Percentiles rank a stretch among this genome's conserved stretches.
Evolutionary conservation across 2,329 filamentous ascomycete species (phyloP).

Genomic region (Fusarium poae): DNA sequence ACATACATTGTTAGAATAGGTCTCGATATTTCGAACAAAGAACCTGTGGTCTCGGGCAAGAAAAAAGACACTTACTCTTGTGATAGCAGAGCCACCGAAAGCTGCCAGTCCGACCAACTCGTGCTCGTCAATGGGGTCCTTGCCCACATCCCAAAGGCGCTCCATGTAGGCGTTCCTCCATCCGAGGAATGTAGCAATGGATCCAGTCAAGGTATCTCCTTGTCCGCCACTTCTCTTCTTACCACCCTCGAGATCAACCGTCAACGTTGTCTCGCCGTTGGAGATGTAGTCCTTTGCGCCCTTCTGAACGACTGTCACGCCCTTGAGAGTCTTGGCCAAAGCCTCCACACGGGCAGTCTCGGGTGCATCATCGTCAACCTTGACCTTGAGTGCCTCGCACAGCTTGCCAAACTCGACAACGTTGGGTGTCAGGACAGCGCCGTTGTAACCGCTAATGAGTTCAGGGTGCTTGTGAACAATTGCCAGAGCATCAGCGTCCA

Average conservation of each 20-base stretch:
- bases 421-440: conserved; percentile 93
- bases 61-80: conserved; percentile 70
- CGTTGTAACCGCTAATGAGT: conserved; percentile 82
- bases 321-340: conserved; percentile 81
- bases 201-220: conserved; percentile 93
- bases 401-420: conserved; percentile 91
- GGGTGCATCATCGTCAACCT: conserved; percentile 59
- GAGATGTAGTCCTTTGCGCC: conserved; percentile 85
- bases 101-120: conserved; percentile 82
- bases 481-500: conserved; percentile 91
- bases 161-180: conserved; percentile 92
- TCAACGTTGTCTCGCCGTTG: conserved; percentile 80
- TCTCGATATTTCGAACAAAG: not conserved
- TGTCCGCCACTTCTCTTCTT: conserved; percentile 93
- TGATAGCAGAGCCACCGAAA: conserved; percentile 88
- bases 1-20: conserved; percentile 31
- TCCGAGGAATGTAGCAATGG: conserved; percentile 86
- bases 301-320: conserved; percentile 93
- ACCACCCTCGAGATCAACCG: conserved; percentile 83
- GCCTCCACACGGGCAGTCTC: conserved; percentile 68
- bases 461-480: conserved; percentile 81
- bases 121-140: conserved; percentile 60
- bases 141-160: conserved; percentile 76
- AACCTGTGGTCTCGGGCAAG: not conserved
- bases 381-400: conserved; percentile 79